A percentile compares a stretch with the other conserved stretches of the same genome.
phyloP scores from a whole-genome alignment of 1,284 basidiomycete species.

The Cryptococcus sp. region DNA sequence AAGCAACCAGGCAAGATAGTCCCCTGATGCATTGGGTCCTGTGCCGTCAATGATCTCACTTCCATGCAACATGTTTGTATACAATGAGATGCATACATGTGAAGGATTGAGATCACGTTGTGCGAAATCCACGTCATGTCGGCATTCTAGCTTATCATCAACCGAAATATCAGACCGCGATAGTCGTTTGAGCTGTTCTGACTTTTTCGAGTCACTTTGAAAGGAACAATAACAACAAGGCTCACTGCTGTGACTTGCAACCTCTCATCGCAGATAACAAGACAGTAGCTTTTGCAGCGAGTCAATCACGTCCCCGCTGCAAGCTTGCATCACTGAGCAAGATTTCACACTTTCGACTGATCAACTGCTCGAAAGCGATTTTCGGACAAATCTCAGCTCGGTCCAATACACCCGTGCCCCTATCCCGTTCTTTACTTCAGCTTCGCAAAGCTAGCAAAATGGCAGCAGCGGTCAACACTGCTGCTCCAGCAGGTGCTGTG shows the following conservation, averaged over 20 bases:
- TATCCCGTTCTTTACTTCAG: neutral
- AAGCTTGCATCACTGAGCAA: neutral
- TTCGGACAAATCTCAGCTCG: neutral
- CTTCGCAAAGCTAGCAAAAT: constrained; percentile 19
- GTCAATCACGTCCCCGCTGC: no score
- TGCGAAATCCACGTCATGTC: constrained; percentile 2
- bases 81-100: no score
- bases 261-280: no score
- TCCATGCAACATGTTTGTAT: neutral
- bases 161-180: neutral
- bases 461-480: constrained; percentile 35
- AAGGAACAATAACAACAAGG: no score
- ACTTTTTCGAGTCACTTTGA: no score
- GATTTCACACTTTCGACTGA: constrained; percentile 14
- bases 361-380: constrained; percentile 9
- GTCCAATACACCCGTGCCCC: neutral
- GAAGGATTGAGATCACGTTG: no score
- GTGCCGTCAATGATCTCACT: neutral
- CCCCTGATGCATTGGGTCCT: no score
- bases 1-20: constrained; percentile 20
- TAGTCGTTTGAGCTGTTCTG: no score
- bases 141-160: neutral
- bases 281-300: no score
- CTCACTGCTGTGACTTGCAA: no score
- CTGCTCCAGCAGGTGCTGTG: constrained; percentile 36